Evolutionary conservation across 176 grass and related monocot genomes (phyloP), one percentile per base, ranked within the genome.

Genomic region (Musa schizocarpa): DNA sequence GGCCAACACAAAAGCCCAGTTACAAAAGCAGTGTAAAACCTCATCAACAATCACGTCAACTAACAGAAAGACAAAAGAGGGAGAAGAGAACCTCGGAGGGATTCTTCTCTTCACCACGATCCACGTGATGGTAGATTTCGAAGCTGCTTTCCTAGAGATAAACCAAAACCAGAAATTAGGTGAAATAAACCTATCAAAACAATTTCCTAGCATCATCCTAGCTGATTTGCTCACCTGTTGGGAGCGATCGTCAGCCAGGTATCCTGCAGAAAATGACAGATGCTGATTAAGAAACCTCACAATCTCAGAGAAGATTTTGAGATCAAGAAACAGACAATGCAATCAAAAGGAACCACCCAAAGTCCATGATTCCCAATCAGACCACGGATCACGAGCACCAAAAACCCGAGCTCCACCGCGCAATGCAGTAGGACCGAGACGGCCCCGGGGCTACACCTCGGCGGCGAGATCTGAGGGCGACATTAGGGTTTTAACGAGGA

Each of bases 181-280:
- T 75, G 71, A 26, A 54, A 76, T 19, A 1, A 74, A 29, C 21
- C 58, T 54, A 66, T 50, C 77, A 71, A 73, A 84, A 22, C 11
- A 26, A 23, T 59, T 50, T 11, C 17, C 34, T 25, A 29, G 1
- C 65, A n/a, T 29, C 10, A 74, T 77, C 13, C 69, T 61, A 57
- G 34, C 48, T 70, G 8, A 9, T 12, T 65, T 54, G 64, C 86
- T 85, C 74, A 85, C 86, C 82, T 75, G 78, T 56, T 77, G 56
- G 8, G 59, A 68, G 57, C 57, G 81, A 56, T 82, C 86, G 52
- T 88, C 86, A 26, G 26, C 73, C 43, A 82, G 76, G 52, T 85
- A 82, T 56, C 83, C 86, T 88, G 76, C 71, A 54, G 6, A 54
- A 54, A 71, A 24, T 52, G 17, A 73, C 50, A 27, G 52, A 54